Conservation (phyloP, 2,329 filamentous ascomycete species). For the Ramichloridium luteum region DNA sequence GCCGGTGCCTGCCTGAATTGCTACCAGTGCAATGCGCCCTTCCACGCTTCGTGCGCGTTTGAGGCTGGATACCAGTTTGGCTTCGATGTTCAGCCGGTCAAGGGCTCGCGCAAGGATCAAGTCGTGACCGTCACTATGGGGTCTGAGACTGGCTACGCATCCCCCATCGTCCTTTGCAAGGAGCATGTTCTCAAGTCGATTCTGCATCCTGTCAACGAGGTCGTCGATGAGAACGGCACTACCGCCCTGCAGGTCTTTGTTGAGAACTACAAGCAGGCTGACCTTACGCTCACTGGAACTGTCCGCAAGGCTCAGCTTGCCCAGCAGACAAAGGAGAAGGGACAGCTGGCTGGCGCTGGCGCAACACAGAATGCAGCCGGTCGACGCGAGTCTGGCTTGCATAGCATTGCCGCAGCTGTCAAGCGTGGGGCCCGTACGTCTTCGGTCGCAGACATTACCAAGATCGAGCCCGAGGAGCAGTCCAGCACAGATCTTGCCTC, state of each 20-base stretch:
- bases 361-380: slow-evolving; percentile 19
- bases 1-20: slow-evolving; percentile 72
- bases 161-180: slow-evolving; percentile 83
- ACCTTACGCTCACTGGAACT: slow-evolving; percentile 78
- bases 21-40: slow-evolving; percentile 55
- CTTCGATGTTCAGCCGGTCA: slow-evolving; percentile 82
- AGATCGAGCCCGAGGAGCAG: slow-evolving; percentile 12
- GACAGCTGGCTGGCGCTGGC: slow-evolving; percentile 24
- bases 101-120: slow-evolving; percentile 73
- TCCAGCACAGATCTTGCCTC: neutral
- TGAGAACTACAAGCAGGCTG: slow-evolving; percentile 86
- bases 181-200: slow-evolving; percentile 61
- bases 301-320: slow-evolving; percentile 78
- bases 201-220: slow-evolving; percentile 68
- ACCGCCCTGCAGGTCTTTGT: slow-evolving; percentile 80
- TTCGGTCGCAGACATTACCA: slow-evolving; percentile 18
- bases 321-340: slow-evolving; percentile 47
- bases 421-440: slow-evolving; percentile 24
- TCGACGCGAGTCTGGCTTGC: slow-evolving; percentile 30
- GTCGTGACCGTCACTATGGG: slow-evolving; percentile 69
- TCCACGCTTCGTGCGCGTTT: slow-evolving; percentile 86
- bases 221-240: slow-evolving; percentile 55
- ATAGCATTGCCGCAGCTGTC: slow-evolving; percentile 21
- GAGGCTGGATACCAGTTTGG: slow-evolving; percentile 72
- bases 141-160: slow-evolving; percentile 68